Percentiles rank a stretch among this genome's conserved stretches.
Evolutionary conservation across 2,329 filamentous ascomycete species (phyloP).

Genomic region (Dothidotthia symphoricarpi): DNA sequence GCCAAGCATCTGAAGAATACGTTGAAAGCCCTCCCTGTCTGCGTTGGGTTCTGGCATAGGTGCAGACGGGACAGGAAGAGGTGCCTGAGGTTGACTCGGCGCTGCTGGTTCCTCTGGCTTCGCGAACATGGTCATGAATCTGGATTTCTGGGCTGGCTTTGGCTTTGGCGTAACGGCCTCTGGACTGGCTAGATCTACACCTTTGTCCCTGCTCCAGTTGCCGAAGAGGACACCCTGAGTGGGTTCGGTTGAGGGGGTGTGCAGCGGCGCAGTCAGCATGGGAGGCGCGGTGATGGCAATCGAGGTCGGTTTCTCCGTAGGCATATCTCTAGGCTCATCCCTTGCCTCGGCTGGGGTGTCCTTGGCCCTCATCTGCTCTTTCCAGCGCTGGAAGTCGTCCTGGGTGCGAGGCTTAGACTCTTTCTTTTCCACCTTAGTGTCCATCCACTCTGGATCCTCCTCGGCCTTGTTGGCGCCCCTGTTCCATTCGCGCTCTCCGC

Average conservation of each 20-base stretch:
- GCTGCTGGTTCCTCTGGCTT: slow-evolving; percentile 40
- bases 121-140: slow-evolving; percentile 74
- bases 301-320: slow-evolving; percentile 19
- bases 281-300: slow-evolving; percentile 20
- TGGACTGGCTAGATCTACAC: slow-evolving; percentile 35
- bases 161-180: slow-evolving; percentile 39
- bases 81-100: slow-evolving; percentile 12
- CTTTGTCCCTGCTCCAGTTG: slow-evolving; percentile 54
- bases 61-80: slow-evolving; percentile 23
- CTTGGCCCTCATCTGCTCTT: slow-evolving; percentile 80
- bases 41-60: slow-evolving; percentile 50
- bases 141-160: slow-evolving; percentile 69
- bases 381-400: slow-evolving; percentile 93
- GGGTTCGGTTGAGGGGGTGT: slow-evolving; percentile 63
- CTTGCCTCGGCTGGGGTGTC: slow-evolving; percentile 49
- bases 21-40: slow-evolving; percentile 83
- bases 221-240: slow-evolving; percentile 77
- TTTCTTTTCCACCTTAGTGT: slow-evolving; percentile 63
- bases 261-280: slow-evolving; percentile 45
- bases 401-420: slow-evolving; percentile 72
- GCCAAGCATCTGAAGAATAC: slow-evolving; percentile 78
- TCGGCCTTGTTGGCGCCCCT: slow-evolving; percentile 53
- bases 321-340: slow-evolving; percentile 39
- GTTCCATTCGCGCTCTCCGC: slow-evolving; percentile 55
- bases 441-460: slow-evolving; percentile 86